Percentiles rank a stretch among this genome's conserved stretches.
phyloP scores from a whole-genome alignment of 345 rosid species.

The Eucalyptus brandiana region DNA sequence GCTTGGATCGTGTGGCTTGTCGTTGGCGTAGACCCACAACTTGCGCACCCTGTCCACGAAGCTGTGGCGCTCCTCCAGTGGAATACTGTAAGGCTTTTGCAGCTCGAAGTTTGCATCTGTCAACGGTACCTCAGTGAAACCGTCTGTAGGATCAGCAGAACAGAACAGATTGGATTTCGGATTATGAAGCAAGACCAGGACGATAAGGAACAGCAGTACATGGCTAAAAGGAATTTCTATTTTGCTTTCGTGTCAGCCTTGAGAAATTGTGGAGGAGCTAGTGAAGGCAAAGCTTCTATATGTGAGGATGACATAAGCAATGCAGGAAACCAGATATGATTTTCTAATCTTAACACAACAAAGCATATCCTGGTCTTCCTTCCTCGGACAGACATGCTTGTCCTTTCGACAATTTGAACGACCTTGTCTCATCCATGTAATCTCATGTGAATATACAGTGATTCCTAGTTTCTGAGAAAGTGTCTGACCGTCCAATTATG shows the following conservation, averaged over 20 bases:
- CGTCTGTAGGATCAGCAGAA: slow-evolving; percentile 9
- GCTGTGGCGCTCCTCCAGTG: background rate
- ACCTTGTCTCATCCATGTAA: background rate
- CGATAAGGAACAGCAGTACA: background rate
- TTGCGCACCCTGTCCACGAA: background rate
- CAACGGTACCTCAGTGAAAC: slow-evolving; percentile 2
- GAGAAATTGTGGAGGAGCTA: background rate
- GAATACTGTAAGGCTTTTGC: slow-evolving; percentile 2
- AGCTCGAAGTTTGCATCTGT: background rate
- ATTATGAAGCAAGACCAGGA: background rate
- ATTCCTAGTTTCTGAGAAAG: background rate
- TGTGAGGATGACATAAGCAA: background rate
- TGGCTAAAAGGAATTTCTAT: background rate
- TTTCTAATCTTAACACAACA: background rate
- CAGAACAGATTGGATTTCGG: background rate
- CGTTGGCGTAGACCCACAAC: slow-evolving; percentile 5
- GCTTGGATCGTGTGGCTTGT: slow-evolving; percentile 3
- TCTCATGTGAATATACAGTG: background rate
- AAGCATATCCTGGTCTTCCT: background rate
- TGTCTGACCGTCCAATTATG: background rate
- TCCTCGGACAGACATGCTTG: background rate
- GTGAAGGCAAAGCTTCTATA: background rate
- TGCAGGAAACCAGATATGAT: background rate
- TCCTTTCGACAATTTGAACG: background rate
- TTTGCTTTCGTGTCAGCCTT: background rate